These are phyloP conservation scores for Durio zibethinus DNA, from an alignment of 345 rosid species.

Conservation along the genomic window DNA sequence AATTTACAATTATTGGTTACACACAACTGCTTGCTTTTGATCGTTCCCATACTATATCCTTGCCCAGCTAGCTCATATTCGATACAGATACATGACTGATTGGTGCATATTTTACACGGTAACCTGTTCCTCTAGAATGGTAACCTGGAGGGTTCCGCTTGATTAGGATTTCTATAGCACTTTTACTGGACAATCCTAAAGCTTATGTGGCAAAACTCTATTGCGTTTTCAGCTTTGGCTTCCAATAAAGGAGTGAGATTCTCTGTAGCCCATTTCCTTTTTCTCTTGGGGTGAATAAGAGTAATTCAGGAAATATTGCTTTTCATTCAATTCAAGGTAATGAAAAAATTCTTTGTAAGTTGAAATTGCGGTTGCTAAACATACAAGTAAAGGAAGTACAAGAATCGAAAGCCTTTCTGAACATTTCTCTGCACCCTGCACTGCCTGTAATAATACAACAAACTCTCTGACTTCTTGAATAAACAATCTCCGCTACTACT, in stretches of 20 bases:
- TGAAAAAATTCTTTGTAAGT: slow-evolving; percentile 5
- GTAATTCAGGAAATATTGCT: too few species aligned
- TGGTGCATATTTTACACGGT: not conserved
- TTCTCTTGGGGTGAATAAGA: too few species aligned
- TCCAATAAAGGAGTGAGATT: slow-evolving; percentile 1
- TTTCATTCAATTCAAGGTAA: not conserved
- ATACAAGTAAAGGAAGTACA: slow-evolving; percentile 14
- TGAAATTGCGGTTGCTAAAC: slow-evolving; percentile 9
- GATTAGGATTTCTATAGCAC: slow-evolving; percentile 6
- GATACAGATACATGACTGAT: not conserved
- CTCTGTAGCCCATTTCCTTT: not conserved
- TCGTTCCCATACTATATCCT: not conserved
- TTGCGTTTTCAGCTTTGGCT: slow-evolving; percentile 10
- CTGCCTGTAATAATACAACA: not conserved
- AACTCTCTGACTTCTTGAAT: not conserved
- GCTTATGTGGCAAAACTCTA: not conserved
- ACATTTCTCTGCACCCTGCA: not conserved
- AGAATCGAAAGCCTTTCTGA: slow-evolving; percentile 4
- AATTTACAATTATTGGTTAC: not conserved
- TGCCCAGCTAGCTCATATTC: not conserved
- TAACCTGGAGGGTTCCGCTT: not conserved
- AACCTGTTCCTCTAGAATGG: not conserved
- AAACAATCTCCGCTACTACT: not conserved
- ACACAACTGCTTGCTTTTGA: not conserved
- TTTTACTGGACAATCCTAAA: slow-evolving; percentile 6